These are phyloP conservation scores for Auriscalpium microsporum DNA, from an alignment of 768 basidiomycete species.

Conservation along the genomic window DNA sequence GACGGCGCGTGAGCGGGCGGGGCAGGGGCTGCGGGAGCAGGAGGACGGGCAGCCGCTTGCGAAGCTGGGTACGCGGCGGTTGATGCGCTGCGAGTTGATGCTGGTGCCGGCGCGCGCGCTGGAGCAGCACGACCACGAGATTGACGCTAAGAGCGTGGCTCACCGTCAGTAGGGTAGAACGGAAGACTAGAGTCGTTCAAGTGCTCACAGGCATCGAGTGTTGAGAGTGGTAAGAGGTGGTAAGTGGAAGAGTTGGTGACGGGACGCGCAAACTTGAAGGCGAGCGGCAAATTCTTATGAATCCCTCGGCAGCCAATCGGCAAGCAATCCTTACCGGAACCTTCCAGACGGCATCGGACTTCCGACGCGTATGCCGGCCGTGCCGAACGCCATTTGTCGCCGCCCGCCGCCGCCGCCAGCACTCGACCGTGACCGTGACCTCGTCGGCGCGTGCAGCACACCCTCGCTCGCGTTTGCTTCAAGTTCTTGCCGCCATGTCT, in stretches of 20 bases:
- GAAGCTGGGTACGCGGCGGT: constrained; percentile 18
- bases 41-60: constrained; percentile 24
- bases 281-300: background rate
- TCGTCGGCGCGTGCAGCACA: background rate
- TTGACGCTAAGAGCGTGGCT: constrained; percentile 45
- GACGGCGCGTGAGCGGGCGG: constrained; percentile 19
- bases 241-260: background rate
- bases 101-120: constrained; percentile 29
- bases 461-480: background rate
- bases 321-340: background rate
- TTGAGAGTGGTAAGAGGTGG: background rate
- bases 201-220: constrained; percentile 41
- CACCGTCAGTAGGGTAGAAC: background rate
- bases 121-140: constrained; percentile 62
- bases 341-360: background rate
- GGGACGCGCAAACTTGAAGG: constrained; percentile 3
- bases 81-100: constrained; percentile 31
- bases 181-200: background rate
- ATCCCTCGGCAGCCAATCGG: background rate
- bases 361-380: too few species aligned
- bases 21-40: constrained; percentile 30
- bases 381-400: background rate
- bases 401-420: background rate
- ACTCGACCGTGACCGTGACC: background rate
- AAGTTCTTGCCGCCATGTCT: background rate